Conservation (phyloP, 768 basidiomycete species). For the Mycena albidolilacea region DNA sequence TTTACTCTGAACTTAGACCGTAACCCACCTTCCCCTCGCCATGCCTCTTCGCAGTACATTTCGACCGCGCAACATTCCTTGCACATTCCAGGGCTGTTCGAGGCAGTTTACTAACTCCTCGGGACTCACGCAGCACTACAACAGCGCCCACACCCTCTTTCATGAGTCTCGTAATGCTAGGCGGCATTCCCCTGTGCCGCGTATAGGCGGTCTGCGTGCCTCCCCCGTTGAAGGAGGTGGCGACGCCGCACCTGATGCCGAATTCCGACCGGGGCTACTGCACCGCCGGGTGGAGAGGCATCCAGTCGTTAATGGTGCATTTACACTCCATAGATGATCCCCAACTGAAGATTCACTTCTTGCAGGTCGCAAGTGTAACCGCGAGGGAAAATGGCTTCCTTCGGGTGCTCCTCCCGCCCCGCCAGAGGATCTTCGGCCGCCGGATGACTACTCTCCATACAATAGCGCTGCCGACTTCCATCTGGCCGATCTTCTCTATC, state of each 20-base stretch:
- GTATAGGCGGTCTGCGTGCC: background rate
- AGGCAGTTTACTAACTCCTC: background rate
- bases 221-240: background rate
- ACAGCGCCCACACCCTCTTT: background rate
- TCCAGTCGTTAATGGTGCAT: no score
- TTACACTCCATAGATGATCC: no score
- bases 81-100: background rate
- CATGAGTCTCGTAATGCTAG: no score
- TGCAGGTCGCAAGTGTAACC: slow-evolving; percentile 15
- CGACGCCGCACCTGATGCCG: no score
- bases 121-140: slow-evolving; percentile 16
- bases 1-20: no score
- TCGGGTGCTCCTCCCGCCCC: background rate
- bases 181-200: background rate
- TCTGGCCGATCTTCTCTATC: slow-evolving; percentile 31
- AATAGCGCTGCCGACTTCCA: background rate
- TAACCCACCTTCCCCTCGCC: background rate
- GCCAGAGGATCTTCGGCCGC: background rate
- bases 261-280: no score
- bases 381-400: slow-evolving; percentile 13
- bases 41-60: background rate
- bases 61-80: background rate
- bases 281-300: no score
- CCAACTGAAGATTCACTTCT: no score
- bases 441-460: slow-evolving; percentile 19